Evolutionary conservation across 192 early-diverging fungal species (phyloP).

Genomic region (Radiomyces spectabilis): DNA sequence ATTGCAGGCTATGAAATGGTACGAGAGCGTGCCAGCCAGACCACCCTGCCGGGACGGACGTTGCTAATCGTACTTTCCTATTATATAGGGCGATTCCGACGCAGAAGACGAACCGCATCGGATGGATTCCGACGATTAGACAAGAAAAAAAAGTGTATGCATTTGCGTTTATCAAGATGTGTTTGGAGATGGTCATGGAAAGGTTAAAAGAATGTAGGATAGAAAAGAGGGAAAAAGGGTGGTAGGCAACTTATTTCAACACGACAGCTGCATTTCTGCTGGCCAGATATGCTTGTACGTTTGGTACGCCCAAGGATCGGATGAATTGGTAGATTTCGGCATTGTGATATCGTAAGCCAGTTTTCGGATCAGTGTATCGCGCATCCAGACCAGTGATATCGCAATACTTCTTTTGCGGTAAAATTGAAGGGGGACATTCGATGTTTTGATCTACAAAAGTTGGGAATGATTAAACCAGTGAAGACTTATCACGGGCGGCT

Average conservation of each 20-base stretch:
- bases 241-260: slow-evolving; percentile 36
- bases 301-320: slow-evolving; percentile 59
- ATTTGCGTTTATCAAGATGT: no score
- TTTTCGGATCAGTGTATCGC: slow-evolving; percentile 84
- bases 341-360: slow-evolving; percentile 72
- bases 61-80: no score
- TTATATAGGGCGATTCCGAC: no score
- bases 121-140: no score
- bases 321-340: slow-evolving; percentile 76
- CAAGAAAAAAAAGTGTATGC: no score
- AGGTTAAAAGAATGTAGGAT: no score
- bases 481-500: no score
- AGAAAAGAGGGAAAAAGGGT: neutral
- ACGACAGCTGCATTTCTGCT: slow-evolving; percentile 74
- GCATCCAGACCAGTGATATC: slow-evolving; percentile 85
- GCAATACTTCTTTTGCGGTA: slow-evolving; percentile 85
- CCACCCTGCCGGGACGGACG: no score
- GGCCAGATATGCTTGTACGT: slow-evolving; percentile 75
- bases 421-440: slow-evolving; percentile 75
- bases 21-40: no score
- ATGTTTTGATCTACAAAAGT: slow-evolving; percentile 62
- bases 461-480: neutral
- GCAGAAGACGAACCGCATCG: no score
- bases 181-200: no score
- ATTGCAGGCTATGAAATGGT: slow-evolving; percentile 23